Evolutionary conservation across 139 green algal species (phyloP).

Genomic region (Pedinophyceae sp.): DNA sequence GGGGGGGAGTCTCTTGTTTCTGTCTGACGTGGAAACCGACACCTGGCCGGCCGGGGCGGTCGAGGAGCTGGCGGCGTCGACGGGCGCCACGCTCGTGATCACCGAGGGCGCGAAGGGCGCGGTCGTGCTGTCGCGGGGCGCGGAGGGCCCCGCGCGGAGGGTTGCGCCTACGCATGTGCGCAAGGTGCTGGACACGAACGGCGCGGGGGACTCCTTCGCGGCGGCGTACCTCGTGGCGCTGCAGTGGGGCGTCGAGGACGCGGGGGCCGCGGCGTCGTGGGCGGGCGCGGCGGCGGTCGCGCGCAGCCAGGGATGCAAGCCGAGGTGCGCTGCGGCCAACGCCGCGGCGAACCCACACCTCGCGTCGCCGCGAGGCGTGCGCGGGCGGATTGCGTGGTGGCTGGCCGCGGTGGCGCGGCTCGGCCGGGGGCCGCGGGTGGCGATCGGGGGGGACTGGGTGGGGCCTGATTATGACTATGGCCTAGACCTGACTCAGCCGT

Average conservation of each 20-base stretch:
- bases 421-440: too few relatives aligned
- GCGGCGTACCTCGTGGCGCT: slow-evolving; percentile 43
- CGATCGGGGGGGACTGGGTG: too few relatives aligned
- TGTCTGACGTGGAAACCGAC: slow-evolving; percentile 71
- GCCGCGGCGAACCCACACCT: too few relatives aligned
- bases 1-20: slow-evolving; percentile 45
- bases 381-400: too few relatives aligned
- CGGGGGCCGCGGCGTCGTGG: background rate
- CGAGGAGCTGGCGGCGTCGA: slow-evolving; percentile 20
- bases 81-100: too few relatives aligned
- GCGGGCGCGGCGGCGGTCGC: background rate
- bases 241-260: background rate
- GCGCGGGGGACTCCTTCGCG: slow-evolving; percentile 64
- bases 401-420: too few relatives aligned
- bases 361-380: too few relatives aligned
- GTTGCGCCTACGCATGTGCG: background rate
- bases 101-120: slow-evolving; percentile 7
- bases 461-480: too few relatives aligned
- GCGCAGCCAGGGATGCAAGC: background rate
- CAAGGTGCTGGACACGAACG: slow-evolving; percentile 62
- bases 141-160: too few relatives aligned
- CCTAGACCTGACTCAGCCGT: too few relatives aligned
- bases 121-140: slow-evolving; percentile 45
- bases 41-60: slow-evolving; percentile 26
- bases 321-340: background rate